These are phyloP conservation scores for Musa troglodytarum DNA, from an alignment of 176 grass and related monocot genomes.

Conservation along the genomic window DNA sequence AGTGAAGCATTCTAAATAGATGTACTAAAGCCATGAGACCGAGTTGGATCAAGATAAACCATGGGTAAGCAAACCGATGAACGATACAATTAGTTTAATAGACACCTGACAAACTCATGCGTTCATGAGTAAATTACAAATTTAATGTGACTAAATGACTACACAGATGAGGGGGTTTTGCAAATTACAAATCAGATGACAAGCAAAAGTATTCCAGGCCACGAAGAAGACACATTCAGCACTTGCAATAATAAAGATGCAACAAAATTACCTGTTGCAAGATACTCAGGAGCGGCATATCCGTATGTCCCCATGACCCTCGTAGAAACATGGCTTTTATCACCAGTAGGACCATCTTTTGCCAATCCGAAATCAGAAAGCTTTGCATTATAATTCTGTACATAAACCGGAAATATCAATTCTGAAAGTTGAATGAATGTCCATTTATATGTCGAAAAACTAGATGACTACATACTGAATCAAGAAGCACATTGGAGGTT, in stretches of 20 bases:
- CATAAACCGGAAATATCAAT: background rate
- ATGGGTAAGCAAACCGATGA: no score
- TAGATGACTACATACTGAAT: conserved; percentile 34
- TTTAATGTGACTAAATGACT: no score
- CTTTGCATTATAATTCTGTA: conserved; percentile 64
- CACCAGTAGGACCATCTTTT: conserved; percentile 71
- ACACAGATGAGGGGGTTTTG: no score
- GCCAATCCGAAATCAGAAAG: conserved; percentile 82
- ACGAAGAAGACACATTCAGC: background rate
- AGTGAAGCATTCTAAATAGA: no score
- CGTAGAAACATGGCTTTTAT: conserved; percentile 81
- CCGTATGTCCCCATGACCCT: conserved; percentile 90
- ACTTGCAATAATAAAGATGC: background rate
- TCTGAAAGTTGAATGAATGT: background rate
- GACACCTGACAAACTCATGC: no score
- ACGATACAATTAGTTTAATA: no score
- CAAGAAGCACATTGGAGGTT: conserved; percentile 73
- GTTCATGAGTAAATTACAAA: no score
- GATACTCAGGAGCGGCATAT: conserved; percentile 77
- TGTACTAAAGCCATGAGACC: no score
- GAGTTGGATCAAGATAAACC: no score
- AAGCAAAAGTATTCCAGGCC: background rate
- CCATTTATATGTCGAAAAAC: background rate
- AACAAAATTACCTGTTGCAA: conserved; percentile 49
- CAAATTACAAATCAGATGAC: background rate